Percentiles rank a stretch among this genome's conserved stretches.
phyloP scores from a whole-genome alignment of 257 asterid species.

The Craterostigma plantagineum region DNA sequence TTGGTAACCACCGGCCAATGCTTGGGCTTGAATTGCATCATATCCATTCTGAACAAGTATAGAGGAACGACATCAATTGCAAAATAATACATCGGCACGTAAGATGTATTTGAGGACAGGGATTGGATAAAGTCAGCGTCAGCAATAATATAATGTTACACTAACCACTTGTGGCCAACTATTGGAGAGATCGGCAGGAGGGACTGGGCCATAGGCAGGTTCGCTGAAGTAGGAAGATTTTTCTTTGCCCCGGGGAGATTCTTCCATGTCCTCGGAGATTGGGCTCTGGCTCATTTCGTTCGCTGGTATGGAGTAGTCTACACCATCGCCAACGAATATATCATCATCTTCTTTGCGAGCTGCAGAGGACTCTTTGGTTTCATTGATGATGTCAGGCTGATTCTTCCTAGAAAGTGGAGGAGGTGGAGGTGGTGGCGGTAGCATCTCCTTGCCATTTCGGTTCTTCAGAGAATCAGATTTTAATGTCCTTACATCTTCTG shows the following conservation, averaged over 20 bases:
- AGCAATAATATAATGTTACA: no score
- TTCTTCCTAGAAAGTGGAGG: constrained; percentile 46
- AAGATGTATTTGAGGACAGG: no score
- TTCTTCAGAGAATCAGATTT: constrained; percentile 31
- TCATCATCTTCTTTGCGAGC: constrained; percentile 67
- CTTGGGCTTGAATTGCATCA: no score
- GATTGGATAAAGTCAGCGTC: no score
- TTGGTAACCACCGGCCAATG: constrained; percentile 60
- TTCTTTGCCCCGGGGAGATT: constrained; percentile 90
- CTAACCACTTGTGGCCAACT: constrained; percentile 74
- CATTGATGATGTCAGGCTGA: constrained; percentile 32
- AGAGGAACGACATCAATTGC: background rate
- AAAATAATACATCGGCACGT: no score
- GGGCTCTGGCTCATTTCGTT: constrained; percentile 94
- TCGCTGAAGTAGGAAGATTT: constrained; percentile 43
- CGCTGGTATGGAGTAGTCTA: constrained; percentile 63
- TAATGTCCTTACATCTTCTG: constrained; percentile 35
- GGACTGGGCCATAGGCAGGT: constrained; percentile 91
- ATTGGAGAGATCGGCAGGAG: constrained; percentile 71
- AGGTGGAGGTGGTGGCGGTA: constrained; percentile 80
- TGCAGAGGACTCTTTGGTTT: constrained; percentile 29
- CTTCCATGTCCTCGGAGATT: constrained; percentile 94
- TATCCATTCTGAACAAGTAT: constrained; percentile 47
- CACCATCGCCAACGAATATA: constrained; percentile 90
- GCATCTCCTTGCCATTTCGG: constrained; percentile 30